Evolutionary conservation across 805 yeast species (phyloP).

Genomic region (Ogataea nitratoaversa): DNA sequence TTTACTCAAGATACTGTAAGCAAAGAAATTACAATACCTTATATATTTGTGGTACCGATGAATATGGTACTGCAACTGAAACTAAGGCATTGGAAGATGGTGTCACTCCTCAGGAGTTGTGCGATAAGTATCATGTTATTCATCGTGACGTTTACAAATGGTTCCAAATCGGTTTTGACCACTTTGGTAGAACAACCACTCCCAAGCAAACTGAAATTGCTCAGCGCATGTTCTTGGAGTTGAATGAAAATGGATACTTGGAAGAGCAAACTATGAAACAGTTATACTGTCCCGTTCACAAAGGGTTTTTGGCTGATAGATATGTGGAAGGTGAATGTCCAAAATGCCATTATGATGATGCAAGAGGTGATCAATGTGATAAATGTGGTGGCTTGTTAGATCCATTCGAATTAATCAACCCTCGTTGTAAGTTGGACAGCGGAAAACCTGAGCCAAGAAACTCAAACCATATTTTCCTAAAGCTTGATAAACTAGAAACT

Average conservation of each 20-base stretch:
- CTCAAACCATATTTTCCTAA: slow-evolving; percentile 82
- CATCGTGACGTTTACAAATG: slow-evolving; percentile 92
- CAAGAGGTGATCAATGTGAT: slow-evolving; percentile 99
- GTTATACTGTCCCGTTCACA: slow-evolving; percentile 84
- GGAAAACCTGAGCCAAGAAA: slow-evolving; percentile 74
- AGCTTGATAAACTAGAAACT: slow-evolving; percentile 80
- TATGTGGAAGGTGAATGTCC: slow-evolving; percentile 98
- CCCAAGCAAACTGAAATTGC: slow-evolving; percentile 89
- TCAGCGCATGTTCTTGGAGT: slow-evolving; percentile 81
- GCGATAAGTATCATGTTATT: slow-evolving; percentile 83
- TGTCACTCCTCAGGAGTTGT: slow-evolving; percentile 80
- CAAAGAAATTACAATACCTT: slow-evolving; percentile 84
- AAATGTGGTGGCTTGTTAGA: slow-evolving; percentile 86
- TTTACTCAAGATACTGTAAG: slow-evolving; percentile 84
- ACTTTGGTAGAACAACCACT: slow-evolving; percentile 96
- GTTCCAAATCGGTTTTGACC: slow-evolving; percentile 93
- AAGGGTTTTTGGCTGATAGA: slow-evolving; percentile 92
- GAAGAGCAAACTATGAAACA: slow-evolving; percentile 89
- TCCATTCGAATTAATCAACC: slow-evolving; percentile 89
- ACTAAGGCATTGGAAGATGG: slow-evolving; percentile 95
- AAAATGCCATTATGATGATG: slow-evolving; percentile 90
- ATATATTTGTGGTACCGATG: slow-evolving; percentile 95
- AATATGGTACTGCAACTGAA: slow-evolving; percentile 99
- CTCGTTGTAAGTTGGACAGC: slow-evolving; percentile 91
- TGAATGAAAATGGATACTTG: slow-evolving; percentile 70